phyloP scores from a whole-genome alignment of 177 flowering plant genomes.

The Tripterygium wilfordii region DNA sequence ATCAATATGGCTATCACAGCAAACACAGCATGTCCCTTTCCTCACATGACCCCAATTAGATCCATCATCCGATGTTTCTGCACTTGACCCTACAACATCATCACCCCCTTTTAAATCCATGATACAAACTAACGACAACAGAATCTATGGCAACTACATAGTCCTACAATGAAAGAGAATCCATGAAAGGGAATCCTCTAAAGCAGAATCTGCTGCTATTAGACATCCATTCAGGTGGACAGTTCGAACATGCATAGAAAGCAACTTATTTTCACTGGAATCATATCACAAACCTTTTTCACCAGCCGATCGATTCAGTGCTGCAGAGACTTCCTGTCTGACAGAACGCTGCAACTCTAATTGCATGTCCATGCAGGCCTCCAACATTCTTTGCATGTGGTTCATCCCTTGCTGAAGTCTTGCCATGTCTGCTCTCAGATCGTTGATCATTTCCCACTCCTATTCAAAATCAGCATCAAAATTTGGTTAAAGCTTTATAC shows the following conservation, averaged over 20 bases:
- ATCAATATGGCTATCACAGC: constrained; percentile 78
- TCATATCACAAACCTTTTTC: constrained; percentile 49
- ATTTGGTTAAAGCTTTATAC: not conserved
- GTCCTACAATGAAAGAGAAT: too few species aligned
- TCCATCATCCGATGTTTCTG: constrained; percentile 67
- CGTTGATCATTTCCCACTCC: constrained; percentile 82
- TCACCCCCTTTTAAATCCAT: too few species aligned
- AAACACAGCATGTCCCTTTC: constrained; percentile 76
- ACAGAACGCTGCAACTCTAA: constrained; percentile 79
- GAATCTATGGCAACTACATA: too few species aligned
- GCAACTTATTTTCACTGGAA: too few species aligned
- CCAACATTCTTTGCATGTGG: constrained; percentile 88
- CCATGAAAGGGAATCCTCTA: too few species aligned
- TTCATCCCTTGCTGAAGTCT: constrained; percentile 85
- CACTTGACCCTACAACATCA: constrained; percentile 30
- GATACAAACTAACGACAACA: too few species aligned
- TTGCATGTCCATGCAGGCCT: constrained; percentile 92
- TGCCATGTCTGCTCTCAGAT: constrained; percentile 64
- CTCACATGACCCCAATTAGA: constrained; percentile 66
- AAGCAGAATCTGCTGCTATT: too few species aligned
- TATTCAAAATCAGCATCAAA: constrained; percentile 18
- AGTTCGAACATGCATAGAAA: too few species aligned
- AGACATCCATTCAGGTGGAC: too few species aligned
- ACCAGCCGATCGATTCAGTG: constrained; percentile 62
- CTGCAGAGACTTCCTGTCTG: constrained; percentile 84